A percentile compares a stretch with the other conserved stretches of the same genome.
These are phyloP conservation scores for Strobilomyces dryophilus DNA, from an alignment of 768 basidiomycete genomes.

Conservation along the genomic window DNA sequence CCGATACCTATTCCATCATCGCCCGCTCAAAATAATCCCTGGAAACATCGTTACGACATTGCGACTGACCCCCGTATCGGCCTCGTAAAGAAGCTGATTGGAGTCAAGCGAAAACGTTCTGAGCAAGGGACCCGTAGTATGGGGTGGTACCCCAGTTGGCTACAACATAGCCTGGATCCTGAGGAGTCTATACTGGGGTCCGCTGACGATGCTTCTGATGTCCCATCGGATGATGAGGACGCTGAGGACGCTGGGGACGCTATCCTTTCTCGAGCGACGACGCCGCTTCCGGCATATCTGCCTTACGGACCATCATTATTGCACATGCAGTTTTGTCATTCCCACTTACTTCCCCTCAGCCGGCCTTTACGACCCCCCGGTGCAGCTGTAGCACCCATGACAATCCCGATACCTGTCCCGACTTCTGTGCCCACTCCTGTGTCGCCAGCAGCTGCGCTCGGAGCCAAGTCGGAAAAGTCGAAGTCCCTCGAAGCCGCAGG, in stretches of 20 bases:
- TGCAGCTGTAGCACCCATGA: conserved; percentile 44
- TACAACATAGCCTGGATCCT: conserved; percentile 47
- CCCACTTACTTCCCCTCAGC: conserved; percentile 56
- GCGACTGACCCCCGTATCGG: conserved; percentile 71
- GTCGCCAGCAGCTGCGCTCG: conserved; percentile 70
- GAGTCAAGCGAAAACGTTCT: conserved; percentile 61
- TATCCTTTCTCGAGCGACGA: conserved; percentile 50
- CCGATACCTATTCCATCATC: conserved; percentile 18
- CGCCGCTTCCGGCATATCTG: conserved; percentile 68
- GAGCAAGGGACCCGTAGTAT: conserved; percentile 34
- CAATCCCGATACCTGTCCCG: conserved; percentile 36
- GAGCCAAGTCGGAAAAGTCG: conserved; percentile 59
- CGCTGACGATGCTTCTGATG: conserved; percentile 37
- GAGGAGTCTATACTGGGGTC: conserved; percentile 30
- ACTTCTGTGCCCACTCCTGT: conserved; percentile 79
- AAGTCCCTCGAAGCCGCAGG: conserved; percentile 68
- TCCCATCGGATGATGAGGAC: conserved; percentile 39
- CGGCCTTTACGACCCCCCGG: conserved; percentile 58
- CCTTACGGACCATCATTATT: conserved; percentile 68
- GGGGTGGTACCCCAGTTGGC: conserved; percentile 42
- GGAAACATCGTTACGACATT: conserved; percentile 52
- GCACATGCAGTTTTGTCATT: conserved; percentile 64
- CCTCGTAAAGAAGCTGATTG: conserved; percentile 62
- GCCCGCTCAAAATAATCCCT: conserved; percentile 30
- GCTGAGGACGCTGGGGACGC: conserved; percentile 26